phyloP scores from a whole-genome alignment of 2,329 filamentous ascomycete genomes.

The Aspergillus bombycis region DNA sequence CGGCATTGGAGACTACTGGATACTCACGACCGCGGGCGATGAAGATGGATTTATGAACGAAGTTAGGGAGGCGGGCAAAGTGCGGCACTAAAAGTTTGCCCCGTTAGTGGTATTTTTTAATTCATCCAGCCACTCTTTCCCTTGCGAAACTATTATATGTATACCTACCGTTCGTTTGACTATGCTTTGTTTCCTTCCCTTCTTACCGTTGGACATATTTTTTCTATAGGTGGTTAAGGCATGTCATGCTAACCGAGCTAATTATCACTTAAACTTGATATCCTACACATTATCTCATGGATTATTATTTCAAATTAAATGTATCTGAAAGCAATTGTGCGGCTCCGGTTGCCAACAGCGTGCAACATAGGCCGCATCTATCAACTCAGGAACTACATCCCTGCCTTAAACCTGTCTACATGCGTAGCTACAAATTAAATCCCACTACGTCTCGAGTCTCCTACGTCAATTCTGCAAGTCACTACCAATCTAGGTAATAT shows the following conservation, averaged over 20 bases:
- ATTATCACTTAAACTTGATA: neutral
- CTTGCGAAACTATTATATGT: neutral
- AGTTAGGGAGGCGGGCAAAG: slow-evolving; percentile 47
- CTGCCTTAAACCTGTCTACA: neutral
- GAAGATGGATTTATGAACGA: slow-evolving; percentile 48
- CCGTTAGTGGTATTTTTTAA: neutral
- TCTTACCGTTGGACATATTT: neutral
- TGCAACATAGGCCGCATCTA: neutral
- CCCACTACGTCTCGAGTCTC: neutral
- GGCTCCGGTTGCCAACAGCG: neutral
- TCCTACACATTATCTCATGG: neutral
- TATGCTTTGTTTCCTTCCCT: neutral
- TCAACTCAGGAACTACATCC: neutral
- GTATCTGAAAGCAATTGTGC: neutral
- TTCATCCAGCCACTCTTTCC: neutral
- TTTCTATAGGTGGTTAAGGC: neutral
- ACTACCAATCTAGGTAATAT: neutral
- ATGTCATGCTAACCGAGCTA: neutral
- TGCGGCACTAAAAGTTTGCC: slow-evolving; percentile 24
- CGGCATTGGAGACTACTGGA: slow-evolving; percentile 46
- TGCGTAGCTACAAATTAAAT: neutral
- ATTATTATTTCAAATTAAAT: neutral
- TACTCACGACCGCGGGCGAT: slow-evolving; percentile 40
- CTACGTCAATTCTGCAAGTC: neutral
- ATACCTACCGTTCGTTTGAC: slow-evolving; percentile 1